phyloP scores from a whole-genome alignment of 2,329 filamentous ascomycete genomes.

The Stenocarpella maydis region DNA sequence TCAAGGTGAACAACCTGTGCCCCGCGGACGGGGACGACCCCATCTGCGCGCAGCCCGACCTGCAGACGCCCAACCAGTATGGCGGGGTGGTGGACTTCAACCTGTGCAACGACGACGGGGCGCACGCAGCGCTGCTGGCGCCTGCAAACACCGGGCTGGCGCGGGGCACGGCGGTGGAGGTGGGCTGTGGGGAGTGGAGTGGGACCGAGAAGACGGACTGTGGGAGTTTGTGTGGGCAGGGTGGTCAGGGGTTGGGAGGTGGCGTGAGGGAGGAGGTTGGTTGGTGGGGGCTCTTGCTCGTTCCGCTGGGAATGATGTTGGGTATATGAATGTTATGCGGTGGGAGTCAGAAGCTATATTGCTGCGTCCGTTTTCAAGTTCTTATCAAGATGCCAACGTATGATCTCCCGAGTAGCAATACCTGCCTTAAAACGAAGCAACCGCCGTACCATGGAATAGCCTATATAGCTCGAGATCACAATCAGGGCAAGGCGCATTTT shows the following conservation, averaged over 20 bases:
- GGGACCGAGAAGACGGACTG: constrained; percentile 24
- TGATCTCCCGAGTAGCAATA: background rate
- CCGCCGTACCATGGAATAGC: background rate
- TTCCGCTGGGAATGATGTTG: constrained; percentile 14
- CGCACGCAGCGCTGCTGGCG: constrained; percentile 25
- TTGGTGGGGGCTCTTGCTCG: constrained; percentile 3
- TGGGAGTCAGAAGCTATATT: background rate
- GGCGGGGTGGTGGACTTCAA: constrained; percentile 26
- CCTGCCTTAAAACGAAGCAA: background rate
- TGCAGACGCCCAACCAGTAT: constrained; percentile 24
- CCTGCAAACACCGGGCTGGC: constrained; percentile 7
- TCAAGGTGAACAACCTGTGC: constrained; percentile 30
- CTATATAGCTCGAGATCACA: too few relatives aligned
- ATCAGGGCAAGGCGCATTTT: too few relatives aligned
- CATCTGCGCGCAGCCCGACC: constrained; percentile 25
- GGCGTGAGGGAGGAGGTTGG: constrained; percentile 6
- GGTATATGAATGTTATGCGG: background rate
- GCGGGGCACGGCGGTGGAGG: constrained; percentile 9
- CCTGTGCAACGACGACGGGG: constrained; percentile 28
- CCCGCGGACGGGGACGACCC: constrained; percentile 14
- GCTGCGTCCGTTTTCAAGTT: background rate
- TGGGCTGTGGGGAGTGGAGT: constrained; percentile 21
- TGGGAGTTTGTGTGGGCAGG: constrained; percentile 22
- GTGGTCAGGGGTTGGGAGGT: background rate
- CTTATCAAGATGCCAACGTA: background rate